phyloP scores from a whole-genome alignment of 306 rosid species.

The Dalbergia oliveri region DNA sequence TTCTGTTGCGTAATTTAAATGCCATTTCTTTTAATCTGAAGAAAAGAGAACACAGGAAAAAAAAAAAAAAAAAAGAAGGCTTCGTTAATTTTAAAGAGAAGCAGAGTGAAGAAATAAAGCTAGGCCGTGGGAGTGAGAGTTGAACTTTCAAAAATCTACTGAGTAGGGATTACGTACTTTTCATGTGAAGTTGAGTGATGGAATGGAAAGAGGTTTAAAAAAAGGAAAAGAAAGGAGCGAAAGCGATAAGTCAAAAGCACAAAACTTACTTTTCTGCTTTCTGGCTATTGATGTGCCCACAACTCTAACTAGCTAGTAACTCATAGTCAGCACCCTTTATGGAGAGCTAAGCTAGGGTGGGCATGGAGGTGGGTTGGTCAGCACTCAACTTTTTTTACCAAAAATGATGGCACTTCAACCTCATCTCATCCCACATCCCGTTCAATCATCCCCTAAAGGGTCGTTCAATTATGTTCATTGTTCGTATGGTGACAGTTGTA shows the following conservation, averaged over 20 bases:
- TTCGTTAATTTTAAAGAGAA: constrained; percentile 34
- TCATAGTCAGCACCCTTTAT: constrained; percentile 35
- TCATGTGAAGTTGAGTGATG: constrained; percentile 42
- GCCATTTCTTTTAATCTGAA: constrained; percentile 26
- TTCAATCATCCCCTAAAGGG: constrained; percentile 37
- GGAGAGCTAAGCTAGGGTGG: constrained; percentile 34
- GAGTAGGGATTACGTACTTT: constrained; percentile 37
- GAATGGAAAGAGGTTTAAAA: background rate
- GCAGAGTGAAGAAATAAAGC: constrained; percentile 20
- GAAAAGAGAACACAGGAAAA: constrained; percentile 22
- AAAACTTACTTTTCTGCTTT: constrained; percentile 34
- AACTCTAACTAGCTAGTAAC: constrained; percentile 52
- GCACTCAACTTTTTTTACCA: constrained; percentile 50
- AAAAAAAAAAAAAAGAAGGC: background rate
- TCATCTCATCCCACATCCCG: constrained; percentile 31
- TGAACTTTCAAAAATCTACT: constrained; percentile 25
- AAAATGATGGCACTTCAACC: constrained; percentile 51
- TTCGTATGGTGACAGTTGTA: constrained; percentile 34
- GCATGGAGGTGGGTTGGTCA: constrained; percentile 47
- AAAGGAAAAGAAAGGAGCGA: background rate
- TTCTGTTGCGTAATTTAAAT: constrained; percentile 24
- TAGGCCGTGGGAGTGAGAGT: constrained; percentile 39
- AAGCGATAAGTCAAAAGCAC: constrained; percentile 39
- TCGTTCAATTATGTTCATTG: constrained; percentile 41
- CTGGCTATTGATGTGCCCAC: constrained; percentile 56